phyloP scores from a whole-genome alignment of 139 green algal genomes.

The Chlamydomonas incerta region DNA sequence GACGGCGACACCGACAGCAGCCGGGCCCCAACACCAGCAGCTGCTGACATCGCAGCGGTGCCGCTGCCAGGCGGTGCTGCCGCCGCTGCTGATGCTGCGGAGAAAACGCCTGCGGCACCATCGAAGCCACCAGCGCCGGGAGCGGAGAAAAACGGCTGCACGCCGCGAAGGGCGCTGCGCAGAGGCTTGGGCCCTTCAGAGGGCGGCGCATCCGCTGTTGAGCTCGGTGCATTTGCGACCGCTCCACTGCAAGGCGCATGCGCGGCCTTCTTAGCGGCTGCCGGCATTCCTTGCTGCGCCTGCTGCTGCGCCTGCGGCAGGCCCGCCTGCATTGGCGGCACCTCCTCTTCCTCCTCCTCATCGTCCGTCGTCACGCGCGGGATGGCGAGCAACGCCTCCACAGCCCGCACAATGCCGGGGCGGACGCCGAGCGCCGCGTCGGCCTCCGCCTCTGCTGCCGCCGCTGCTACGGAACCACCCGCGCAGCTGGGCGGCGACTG shows the following conservation, averaged over 20 bases:
- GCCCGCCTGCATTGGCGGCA: background rate
- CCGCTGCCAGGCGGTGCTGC: too few relatives aligned
- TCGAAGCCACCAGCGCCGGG: background rate
- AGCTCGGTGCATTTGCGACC: background rate
- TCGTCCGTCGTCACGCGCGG: background rate
- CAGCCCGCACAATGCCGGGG: background rate
- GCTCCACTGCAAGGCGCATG: background rate
- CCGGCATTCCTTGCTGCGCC: background rate
- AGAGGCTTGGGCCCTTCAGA: background rate
- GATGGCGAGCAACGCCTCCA: constrained; percentile 16
- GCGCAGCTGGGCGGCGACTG: background rate
- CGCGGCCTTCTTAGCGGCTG: background rate
- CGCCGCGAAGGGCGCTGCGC: background rate
- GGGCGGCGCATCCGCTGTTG: background rate
- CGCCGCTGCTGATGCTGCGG: too few relatives aligned
- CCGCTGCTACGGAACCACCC: background rate
- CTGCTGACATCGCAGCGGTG: background rate
- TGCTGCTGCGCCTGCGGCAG: background rate
- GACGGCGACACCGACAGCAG: too few relatives aligned
- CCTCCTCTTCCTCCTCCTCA: background rate
- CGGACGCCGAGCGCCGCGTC: background rate
- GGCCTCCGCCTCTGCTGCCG: background rate
- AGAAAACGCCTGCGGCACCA: background rate
- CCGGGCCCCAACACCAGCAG: background rate
- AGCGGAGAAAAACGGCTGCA: constrained; percentile 31